These are phyloP conservation scores for Cryphonectria nitschkei DNA, from an alignment of 2,329 filamentous ascomycete genomes.

Conservation along the genomic window DNA sequence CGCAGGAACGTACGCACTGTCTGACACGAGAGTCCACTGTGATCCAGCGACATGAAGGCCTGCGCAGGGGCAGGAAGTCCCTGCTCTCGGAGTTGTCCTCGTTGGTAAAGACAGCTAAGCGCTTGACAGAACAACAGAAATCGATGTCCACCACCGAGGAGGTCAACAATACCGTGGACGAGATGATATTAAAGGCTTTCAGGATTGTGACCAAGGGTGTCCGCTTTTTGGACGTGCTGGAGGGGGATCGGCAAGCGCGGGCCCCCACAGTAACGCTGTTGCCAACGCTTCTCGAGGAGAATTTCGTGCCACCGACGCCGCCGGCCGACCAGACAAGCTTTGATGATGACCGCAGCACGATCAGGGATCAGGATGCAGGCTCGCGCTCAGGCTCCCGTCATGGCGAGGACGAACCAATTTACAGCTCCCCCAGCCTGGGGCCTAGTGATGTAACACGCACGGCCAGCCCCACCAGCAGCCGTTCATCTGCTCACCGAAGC, in stretches of 20 bases:
- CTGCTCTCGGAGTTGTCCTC: conserved; percentile 87
- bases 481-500: conserved; percentile 50
- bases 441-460: conserved; percentile 41
- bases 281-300: conserved; percentile 63
- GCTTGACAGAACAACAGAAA: conserved; percentile 74
- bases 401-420: conserved; percentile 38
- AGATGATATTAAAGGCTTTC: conserved; percentile 92
- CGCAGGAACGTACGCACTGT: conserved; percentile 84
- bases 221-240: conserved; percentile 84
- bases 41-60: conserved; percentile 73
- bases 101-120: conserved; percentile 86
- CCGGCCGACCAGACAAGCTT: conserved; percentile 61
- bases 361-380: conserved; percentile 43
- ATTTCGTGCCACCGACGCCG: conserved; percentile 63
- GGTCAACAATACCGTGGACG: conserved; percentile 79
- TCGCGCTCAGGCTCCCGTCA: conserved; percentile 47
- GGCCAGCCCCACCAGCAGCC: conserved; percentile 45
- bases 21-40: conserved; percentile 78
- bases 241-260: conserved; percentile 60
- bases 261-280: conserved; percentile 61
- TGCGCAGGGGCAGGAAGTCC: conserved; percentile 83
- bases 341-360: conserved; percentile 41
- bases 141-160: conserved; percentile 53
- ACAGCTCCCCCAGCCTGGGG: conserved; percentile 32
- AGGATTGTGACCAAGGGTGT: conserved; percentile 92